Evolutionary conservation across 148 eudicot genomes (phyloP).

Genomic region (Amaranthus palmeri): DNA sequence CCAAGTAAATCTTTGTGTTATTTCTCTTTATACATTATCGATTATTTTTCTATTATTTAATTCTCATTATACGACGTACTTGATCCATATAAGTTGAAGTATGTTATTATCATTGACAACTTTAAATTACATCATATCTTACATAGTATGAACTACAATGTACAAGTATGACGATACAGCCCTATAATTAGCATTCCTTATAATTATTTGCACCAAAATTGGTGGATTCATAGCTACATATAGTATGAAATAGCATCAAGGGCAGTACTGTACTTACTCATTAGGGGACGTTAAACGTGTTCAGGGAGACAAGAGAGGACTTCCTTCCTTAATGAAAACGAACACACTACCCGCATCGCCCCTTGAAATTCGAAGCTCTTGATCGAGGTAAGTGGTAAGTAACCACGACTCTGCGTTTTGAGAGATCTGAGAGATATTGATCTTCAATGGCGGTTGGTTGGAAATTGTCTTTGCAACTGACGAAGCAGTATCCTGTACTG

Average conservation of each 20-base stretch:
- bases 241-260: neutral
- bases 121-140: neutral
- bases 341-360: slow-evolving; percentile 80
- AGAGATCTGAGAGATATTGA: slow-evolving; percentile 49
- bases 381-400: slow-evolving; percentile 83
- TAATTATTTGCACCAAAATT: neutral
- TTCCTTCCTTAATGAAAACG: slow-evolving; percentile 80
- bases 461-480: slow-evolving; percentile 72
- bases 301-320: slow-evolving; percentile 45
- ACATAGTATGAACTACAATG: neutral
- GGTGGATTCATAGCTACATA: slow-evolving; percentile 13
- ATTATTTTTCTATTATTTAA: neutral
- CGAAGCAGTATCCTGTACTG: slow-evolving; percentile 80
- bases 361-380: slow-evolving; percentile 81
- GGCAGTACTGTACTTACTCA: neutral
- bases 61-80: no score
- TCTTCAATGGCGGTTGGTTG: slow-evolving; percentile 74
- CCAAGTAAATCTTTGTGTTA: no score
- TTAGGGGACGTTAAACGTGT: neutral
- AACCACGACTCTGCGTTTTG: slow-evolving; percentile 69
- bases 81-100: no score
- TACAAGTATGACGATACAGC: neutral
- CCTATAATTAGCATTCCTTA: neutral
- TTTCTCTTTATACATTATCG: neutral
- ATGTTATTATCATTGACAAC: neutral